These are phyloP conservation scores for Phallus indusiatus DNA, from an alignment of 768 basidiomycete genomes.

Conservation along the genomic window DNA sequence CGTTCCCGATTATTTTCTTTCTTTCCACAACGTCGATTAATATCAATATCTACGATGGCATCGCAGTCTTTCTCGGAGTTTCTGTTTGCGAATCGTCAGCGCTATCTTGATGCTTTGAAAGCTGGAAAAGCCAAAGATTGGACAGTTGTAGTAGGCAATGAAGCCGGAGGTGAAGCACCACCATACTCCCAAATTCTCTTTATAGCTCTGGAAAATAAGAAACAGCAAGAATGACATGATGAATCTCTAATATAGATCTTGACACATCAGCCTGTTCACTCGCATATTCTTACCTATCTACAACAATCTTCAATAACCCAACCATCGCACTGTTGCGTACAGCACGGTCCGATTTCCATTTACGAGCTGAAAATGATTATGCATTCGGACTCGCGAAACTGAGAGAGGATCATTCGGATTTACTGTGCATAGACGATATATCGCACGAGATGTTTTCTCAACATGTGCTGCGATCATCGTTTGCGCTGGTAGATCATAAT, in stretches of 20 bases:
- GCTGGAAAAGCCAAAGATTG: slow-evolving; percentile 47
- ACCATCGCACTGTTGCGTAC: slow-evolving; percentile 70
- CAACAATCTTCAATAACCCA: slow-evolving; percentile 41
- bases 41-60: neutral
- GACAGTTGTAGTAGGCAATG: slow-evolving; percentile 91
- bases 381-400: slow-evolving; percentile 58
- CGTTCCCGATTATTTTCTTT: neutral
- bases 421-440: slow-evolving; percentile 68
- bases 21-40: neutral
- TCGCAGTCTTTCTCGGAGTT: slow-evolving; percentile 24
- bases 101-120: slow-evolving; percentile 50
- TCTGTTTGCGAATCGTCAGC: slow-evolving; percentile 39
- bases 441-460: slow-evolving; percentile 21
- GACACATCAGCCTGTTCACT: slow-evolving; percentile 84
- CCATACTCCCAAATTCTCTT: neutral
- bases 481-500: slow-evolving; percentile 92
- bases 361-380: slow-evolving; percentile 83
- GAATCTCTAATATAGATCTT: slow-evolving; percentile 54
- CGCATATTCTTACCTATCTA: slow-evolving; percentile 70
- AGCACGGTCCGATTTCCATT: slow-evolving; percentile 51
- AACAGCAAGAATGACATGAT: neutral
- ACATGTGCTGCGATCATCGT: slow-evolving; percentile 46
- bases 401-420: slow-evolving; percentile 35
- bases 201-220: neutral
- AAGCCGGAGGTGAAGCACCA: slow-evolving; percentile 71